Conservation (phyloP, 2,329 filamentous ascomycete species). For the Cadophora sp. region DNA sequence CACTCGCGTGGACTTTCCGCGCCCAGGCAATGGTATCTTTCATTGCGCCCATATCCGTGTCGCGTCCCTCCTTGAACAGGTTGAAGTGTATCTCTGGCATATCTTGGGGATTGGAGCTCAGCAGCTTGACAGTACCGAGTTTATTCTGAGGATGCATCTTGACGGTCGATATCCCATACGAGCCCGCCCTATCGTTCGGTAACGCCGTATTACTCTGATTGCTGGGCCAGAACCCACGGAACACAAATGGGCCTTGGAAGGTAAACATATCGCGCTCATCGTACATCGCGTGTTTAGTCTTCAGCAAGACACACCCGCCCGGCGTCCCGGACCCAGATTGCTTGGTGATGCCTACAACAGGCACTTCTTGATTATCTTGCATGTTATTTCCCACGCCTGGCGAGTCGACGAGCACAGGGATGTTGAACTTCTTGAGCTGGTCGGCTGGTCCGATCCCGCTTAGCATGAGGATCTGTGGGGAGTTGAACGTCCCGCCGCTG, state of each 20-base stretch:
- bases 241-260: slow-evolving; percentile 34
- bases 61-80: slow-evolving; percentile 52
- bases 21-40: slow-evolving; percentile 46
- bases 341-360: slow-evolving; percentile 50
- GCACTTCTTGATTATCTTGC: slow-evolving; percentile 58
- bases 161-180: slow-evolving; percentile 17
- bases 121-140: slow-evolving; percentile 66
- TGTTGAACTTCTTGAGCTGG: slow-evolving; percentile 50
- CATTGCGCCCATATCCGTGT: slow-evolving; percentile 47
- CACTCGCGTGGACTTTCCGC: slow-evolving; percentile 40
- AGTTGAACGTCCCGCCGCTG: slow-evolving; percentile 53
- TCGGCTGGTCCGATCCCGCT: slow-evolving; percentile 50
- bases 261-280: slow-evolving; percentile 48
- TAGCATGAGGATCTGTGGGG: slow-evolving; percentile 54
- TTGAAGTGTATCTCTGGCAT: slow-evolving; percentile 67
- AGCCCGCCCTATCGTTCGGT: slow-evolving; percentile 6
- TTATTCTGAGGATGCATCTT: slow-evolving; percentile 51
- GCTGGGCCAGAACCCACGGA: slow-evolving; percentile 44
- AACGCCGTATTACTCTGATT: slow-evolving; percentile 1
- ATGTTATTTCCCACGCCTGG: slow-evolving; percentile 70
- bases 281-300: slow-evolving; percentile 46
- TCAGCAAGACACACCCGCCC: slow-evolving; percentile 40
- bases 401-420: slow-evolving; percentile 60
- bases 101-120: slow-evolving; percentile 67
- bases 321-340: slow-evolving; percentile 56